These are phyloP conservation scores for Globisporangium acanthophoron DNA, from an alignment of 352 stramenopile species.

Conservation along the genomic window DNA sequence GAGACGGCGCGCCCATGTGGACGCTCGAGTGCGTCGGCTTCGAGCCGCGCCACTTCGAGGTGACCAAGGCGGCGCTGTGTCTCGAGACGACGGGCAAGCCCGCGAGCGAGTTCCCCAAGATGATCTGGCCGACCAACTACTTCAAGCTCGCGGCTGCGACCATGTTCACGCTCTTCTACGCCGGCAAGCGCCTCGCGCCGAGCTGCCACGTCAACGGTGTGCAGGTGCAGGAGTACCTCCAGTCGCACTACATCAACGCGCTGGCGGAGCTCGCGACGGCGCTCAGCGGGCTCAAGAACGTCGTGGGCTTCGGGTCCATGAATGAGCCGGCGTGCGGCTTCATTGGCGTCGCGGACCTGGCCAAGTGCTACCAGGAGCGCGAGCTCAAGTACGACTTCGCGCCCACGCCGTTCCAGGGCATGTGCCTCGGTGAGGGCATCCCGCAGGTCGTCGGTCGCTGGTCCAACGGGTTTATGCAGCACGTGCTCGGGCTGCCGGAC, in stretches of 20 bases:
- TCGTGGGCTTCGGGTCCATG: conserved; percentile 90
- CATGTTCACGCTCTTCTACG: conserved; percentile 92
- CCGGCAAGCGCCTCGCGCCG: conserved; percentile 65
- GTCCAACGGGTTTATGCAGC: conserved; percentile 71
- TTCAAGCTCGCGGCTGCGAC: conserved; percentile 87
- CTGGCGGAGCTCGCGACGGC: conserved; percentile 59
- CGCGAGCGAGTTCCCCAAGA: conserved; percentile 64
- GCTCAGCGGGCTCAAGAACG: conserved; percentile 66
- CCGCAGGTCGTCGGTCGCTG: conserved; percentile 57
- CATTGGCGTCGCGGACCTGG: conserved; percentile 58
- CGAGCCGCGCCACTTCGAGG: conserved; percentile 64
- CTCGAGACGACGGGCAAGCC: conserved; percentile 47
- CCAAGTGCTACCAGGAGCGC: conserved; percentile 39
- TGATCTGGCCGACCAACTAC: conserved; percentile 92
- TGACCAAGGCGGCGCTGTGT: conserved; percentile 70
- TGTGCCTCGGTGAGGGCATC: conserved; percentile 68
- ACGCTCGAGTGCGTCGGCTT: conserved; percentile 80
- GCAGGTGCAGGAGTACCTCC: conserved; percentile 82
- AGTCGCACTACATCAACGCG: conserved; percentile 82
- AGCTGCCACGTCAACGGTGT: conserved; percentile 62
- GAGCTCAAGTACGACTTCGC: conserved; percentile 71
- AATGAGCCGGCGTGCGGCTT: conserved; percentile 86
- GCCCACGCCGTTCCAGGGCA: conserved; percentile 78
- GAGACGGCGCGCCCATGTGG: conserved; percentile 87
- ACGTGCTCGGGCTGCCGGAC: conserved; percentile 55